A percentile compares a stretch with the other conserved stretches of the same genome.
Conservation (phyloP, 2,329 filamentous ascomycete genomes). For the Coniella vitis region DNA sequence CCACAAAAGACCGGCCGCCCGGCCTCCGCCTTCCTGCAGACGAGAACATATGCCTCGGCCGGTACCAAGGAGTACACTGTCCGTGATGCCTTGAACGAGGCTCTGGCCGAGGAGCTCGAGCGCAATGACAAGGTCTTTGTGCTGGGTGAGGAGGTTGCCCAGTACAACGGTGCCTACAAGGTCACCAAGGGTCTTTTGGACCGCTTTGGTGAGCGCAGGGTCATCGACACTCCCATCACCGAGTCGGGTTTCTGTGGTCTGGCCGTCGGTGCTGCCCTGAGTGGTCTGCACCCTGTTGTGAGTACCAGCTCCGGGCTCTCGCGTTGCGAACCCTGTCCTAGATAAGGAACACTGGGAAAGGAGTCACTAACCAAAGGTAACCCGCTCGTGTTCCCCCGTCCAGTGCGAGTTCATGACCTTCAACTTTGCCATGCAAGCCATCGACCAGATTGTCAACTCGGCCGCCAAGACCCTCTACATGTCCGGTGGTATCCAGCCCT, state of each 20-base stretch:
- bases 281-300: constrained; percentile 88
- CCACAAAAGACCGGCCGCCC: constrained; percentile 9
- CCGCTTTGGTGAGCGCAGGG: constrained; percentile 92
- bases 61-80: constrained; percentile 91
- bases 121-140: constrained; percentile 91
- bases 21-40: constrained; percentile 34
- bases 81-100: constrained; percentile 95
- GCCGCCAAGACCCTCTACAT: constrained; percentile 99
- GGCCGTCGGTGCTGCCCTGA: constrained; percentile 88
- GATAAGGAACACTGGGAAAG: too few species aligned
- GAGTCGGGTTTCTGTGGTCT: constrained; percentile 94
- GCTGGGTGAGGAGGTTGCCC: constrained; percentile 94
- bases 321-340: neutral
- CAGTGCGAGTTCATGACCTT: constrained; percentile 99
- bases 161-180: constrained; percentile 99
- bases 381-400: neutral
- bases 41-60: constrained; percentile 48
- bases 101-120: constrained; percentile 95
- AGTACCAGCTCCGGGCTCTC: constrained; percentile 35
- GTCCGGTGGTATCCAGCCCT: constrained; percentile 98
- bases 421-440: constrained; percentile 99
- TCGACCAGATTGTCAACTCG: constrained; percentile 99
- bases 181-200: constrained; percentile 97
- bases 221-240: constrained; percentile 98
- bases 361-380: too few species aligned